Base-by-base conservation (phyloP, 176 grass and related monocot species). In the Thinopyrum elongatum region DNA sequence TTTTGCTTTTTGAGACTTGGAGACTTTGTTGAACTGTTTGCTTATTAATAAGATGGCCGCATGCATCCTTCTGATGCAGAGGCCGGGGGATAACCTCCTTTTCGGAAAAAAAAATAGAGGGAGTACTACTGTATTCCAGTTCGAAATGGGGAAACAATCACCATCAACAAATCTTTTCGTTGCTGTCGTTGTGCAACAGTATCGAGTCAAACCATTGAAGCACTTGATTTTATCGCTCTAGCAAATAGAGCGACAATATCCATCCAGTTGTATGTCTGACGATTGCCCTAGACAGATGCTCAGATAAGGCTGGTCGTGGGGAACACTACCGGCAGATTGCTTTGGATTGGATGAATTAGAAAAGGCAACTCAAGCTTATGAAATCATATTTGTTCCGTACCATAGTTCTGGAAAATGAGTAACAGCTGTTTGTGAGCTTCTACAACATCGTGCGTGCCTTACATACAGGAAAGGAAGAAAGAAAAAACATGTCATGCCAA, bases 221-320 rank as follows among this genome's bases (percentile, higher is more conserved):
- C 44, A 33, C 53, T 60, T 69, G 41, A 42, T 36, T 42, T 42
- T 1, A 22, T 44, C 46, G 47, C 61, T 76, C 35, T n/a, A 77
- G 83, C 65, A 47, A 59, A 19, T 21, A 30, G 31, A 36, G 35
- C 6, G 35, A 36, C 35, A 36, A 36, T 36, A 36, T 36, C 35
- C 49, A 7, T 44, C 53, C 55, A 59, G 42, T 22, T 82, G 49
- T 36, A 66, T 62, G 51, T 53, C 55, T 46, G 22, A 66, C 12
- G 4, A 44, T 66, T 65, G 35, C 5, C 33, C 22, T 60, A n/a
- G 19, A 21, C 79, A 41, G 88, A 71, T 65, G 33, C 75, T 74
- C 76, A 61, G 34, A 80, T 51, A 53, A 15, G 31, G 58, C 39
- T 28, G 31, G 29, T 91, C 85, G 76, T 91, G 76, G 23, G 49